Evolutionary conservation across 1,284 basidiomycete genomes (phyloP).

Genomic region (Trichosporon ovoides): DNA sequence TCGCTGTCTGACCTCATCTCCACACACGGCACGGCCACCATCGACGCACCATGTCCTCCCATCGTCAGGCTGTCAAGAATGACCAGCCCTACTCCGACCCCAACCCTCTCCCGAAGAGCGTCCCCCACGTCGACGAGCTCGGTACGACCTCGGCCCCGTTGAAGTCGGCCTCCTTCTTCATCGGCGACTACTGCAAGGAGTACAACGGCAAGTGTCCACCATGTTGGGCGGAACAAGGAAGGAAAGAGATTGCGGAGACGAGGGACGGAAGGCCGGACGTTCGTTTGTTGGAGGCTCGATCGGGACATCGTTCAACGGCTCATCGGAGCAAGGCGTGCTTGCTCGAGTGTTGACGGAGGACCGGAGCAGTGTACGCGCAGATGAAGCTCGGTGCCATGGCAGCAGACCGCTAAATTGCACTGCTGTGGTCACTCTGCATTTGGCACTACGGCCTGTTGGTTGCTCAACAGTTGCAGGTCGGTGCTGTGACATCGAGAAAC

Average conservation of each 20-base stretch:
- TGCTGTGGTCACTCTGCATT: no score
- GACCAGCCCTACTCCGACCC: conserved; percentile 60
- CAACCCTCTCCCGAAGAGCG: conserved; percentile 63
- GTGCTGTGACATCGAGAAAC: no score
- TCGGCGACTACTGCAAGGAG: conserved; percentile 91
- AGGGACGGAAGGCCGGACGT: no score
- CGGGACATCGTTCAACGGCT: no score
- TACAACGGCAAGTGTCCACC: conserved; percentile 72
- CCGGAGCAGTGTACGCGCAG: no score
- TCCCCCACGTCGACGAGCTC: conserved; percentile 84
- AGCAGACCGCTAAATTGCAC: no score
- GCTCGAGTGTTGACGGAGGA: no score
- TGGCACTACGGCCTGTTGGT: no score
- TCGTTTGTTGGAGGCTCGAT: no score
- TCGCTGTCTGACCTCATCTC: background rate
- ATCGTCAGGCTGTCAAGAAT: conserved; percentile 37
- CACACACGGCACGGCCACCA: background rate
- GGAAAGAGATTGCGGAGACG: background rate
- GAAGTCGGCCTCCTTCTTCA: conserved; percentile 95
- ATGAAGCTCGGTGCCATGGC: no score
- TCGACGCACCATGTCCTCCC: conserved; percentile 28
- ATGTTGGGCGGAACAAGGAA: background rate
- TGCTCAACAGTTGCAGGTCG: no score
- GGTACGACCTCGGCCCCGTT: conserved; percentile 88
- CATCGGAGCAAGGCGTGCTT: no score